These are phyloP conservation scores for Gliomastix tumulicola DNA, from an alignment of 2,329 filamentous ascomycete genomes.

Conservation along the genomic window DNA sequence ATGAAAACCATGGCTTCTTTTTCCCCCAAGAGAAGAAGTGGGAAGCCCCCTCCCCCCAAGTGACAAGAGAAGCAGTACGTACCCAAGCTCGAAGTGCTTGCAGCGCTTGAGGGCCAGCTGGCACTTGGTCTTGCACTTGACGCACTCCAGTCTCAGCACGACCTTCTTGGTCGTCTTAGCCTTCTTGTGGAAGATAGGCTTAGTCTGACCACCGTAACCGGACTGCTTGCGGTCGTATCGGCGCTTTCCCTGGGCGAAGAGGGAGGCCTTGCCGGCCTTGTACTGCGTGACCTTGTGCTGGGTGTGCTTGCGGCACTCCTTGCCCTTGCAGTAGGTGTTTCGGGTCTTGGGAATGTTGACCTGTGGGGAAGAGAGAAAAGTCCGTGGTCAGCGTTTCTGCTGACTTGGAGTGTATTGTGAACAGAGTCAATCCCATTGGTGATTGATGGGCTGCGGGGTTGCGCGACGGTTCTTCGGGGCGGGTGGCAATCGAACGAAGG, in stretches of 20 bases:
- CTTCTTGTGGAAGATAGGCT: slow-evolving; percentile 99
- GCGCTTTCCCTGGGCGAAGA: slow-evolving; percentile 98
- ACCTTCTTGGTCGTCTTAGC: slow-evolving; percentile 99
- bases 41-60: too few species aligned
- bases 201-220: slow-evolving; percentile 99
- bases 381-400: too few species aligned
- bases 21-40: slow-evolving; percentile 7
- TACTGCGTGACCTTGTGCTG: slow-evolving; percentile 94
- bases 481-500: neutral
- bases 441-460: neutral
- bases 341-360: slow-evolving; percentile 98
- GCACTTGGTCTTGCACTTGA: slow-evolving; percentile 94
- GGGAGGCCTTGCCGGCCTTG: slow-evolving; percentile 94
- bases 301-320: slow-evolving; percentile 86
- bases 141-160: slow-evolving; percentile 96
- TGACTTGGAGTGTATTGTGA: too few species aligned
- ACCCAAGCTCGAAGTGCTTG: slow-evolving; percentile 99
- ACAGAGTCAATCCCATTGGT: too few species aligned
- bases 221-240: slow-evolving; percentile 99
- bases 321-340: slow-evolving; percentile 96
- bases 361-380: too few species aligned
- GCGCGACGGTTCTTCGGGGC: neutral
- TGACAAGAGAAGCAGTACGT: slow-evolving; percentile 40
- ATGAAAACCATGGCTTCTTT: neutral
- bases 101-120: slow-evolving; percentile 98